Evolutionary conservation across 176 grass and related monocot species (phyloP).

Genomic region (Eleusine indica): DNA sequence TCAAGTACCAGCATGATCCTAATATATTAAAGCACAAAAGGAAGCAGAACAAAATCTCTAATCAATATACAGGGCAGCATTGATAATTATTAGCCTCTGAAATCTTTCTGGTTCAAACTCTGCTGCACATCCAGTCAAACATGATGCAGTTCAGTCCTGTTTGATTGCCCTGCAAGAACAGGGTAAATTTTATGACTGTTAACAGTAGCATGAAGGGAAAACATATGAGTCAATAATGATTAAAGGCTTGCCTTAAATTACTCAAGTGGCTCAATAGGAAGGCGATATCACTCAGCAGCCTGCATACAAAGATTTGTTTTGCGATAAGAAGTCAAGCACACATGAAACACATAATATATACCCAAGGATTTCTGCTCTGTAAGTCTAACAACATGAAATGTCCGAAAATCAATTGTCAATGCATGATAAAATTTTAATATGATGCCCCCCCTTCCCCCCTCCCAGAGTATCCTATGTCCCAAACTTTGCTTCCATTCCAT

Average conservation of each 20-base stretch:
- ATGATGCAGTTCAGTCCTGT: not conserved
- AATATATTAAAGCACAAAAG: slow-evolving; percentile 19
- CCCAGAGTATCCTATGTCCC: not conserved
- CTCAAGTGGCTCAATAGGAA: not conserved
- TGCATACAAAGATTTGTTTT: slow-evolving; percentile 36
- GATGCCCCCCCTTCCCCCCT: not conserved
- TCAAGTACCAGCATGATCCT: slow-evolving; percentile 9
- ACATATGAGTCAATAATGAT: not conserved
- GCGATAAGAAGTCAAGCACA: not conserved
- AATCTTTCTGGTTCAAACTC: slow-evolving; percentile 12
- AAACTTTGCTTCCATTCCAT: slow-evolving; percentile 4
- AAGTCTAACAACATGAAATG: not conserved
- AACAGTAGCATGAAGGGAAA: not conserved
- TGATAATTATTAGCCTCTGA: slow-evolving; percentile 35
- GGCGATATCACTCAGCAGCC: slow-evolving; percentile 49
- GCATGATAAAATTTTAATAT: not conserved
- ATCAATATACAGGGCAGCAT: slow-evolving; percentile 33
- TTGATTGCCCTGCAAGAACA: slow-evolving; percentile 28
- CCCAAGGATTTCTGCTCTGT: not conserved
- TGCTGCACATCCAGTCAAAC: slow-evolving; percentile 22
- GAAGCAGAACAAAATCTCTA: slow-evolving; percentile 22
- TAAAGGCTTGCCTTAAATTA: slow-evolving; percentile 27
- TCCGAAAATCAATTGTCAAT: not conserved
- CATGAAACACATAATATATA: not conserved
- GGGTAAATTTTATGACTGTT: not conserved